Evolutionary conservation across 129 eudicot genomes (phyloP), one percentile per base, ranked within the genome.

Genomic region (Heracleum sosnowskyi): DNA sequence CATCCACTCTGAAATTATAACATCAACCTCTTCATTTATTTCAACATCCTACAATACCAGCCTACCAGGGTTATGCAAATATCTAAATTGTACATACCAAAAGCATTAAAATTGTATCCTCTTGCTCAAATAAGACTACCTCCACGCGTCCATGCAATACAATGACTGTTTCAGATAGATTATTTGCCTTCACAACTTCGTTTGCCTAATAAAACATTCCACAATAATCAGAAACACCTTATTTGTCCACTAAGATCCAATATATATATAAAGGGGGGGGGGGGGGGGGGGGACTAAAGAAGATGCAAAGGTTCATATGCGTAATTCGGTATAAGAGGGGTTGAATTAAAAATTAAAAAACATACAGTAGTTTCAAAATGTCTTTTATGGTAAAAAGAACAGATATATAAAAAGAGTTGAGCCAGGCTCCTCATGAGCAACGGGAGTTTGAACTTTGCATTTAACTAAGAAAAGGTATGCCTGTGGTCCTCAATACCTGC

Each of bases 1-100:
- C 99, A 96, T 96, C 99, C 99, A 96, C 81, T 96, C 99, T 42
- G 99, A 96, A 78, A 96, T 83, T 73, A 96, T 96, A 69, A 96
- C 99, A 89, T 96, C 99, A 63, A 96, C 99, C 82, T 92, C 87
- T 83, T 92, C 99, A 78, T 92, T 88, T 73, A 96, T 96, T 78
- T 92, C 95, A 79, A 96, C 96, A 90, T 96, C 99, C 99, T 96
- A 86, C 76, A 79, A 37, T 28, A 28, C 33, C 60, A 74, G 36
- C 76, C 41, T 44, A 28, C 33, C 39, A 74, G 20, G 51, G 60
- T 74, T 74, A 74, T 44, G 55, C 36, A 16, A 13, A 49, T 74
- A 42, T 44, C 60, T 74, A 74, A 49, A 74, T 16, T 44, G 77
- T 44, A 74, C 29, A 74, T 57, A 36, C 2, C 0, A 33, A 22